phyloP scores from a whole-genome alignment of 2,329 filamentous ascomycete genomes.

The Cytospora chrysosperma region DNA sequence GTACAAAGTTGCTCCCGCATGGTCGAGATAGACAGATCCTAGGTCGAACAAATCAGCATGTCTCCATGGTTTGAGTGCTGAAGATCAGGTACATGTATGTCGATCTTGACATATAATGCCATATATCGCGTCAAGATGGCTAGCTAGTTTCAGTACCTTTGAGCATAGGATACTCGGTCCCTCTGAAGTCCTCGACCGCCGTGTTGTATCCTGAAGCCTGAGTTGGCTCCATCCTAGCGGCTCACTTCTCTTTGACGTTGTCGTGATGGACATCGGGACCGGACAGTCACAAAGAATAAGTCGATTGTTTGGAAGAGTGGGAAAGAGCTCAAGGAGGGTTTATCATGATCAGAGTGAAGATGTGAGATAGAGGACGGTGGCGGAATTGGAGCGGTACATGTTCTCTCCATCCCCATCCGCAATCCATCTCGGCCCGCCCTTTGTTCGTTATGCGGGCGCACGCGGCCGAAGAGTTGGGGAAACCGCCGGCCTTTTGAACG shows the following conservation, averaged over 20 bases:
- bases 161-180: slow-evolving; percentile 67
- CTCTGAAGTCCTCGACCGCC: slow-evolving; percentile 57
- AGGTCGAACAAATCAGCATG: slow-evolving; percentile 20
- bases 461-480: slow-evolving; percentile 14
- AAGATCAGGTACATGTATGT: no score
- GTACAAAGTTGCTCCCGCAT: slow-evolving; percentile 88
- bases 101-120: slow-evolving; percentile 3
- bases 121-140: neutral
- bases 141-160: slow-evolving; percentile 57
- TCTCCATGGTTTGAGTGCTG: no score
- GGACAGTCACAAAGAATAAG: neutral
- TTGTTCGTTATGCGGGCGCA: slow-evolving; percentile 14
- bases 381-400: neutral
- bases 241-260: neutral
- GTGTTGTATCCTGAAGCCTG: slow-evolving; percentile 51
- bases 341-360: neutral
- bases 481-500: neutral
- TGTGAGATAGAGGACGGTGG: neutral
- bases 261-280: slow-evolving; percentile 8
- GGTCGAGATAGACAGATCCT: slow-evolving; percentile 83
- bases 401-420: neutral
- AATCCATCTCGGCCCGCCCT: neutral
- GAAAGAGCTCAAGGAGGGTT: neutral
- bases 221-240: slow-evolving; percentile 17
- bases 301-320: neutral